These are phyloP conservation scores for Nidularia pulvinata DNA, from an alignment of 768 basidiomycete species.

Conservation along the genomic window DNA sequence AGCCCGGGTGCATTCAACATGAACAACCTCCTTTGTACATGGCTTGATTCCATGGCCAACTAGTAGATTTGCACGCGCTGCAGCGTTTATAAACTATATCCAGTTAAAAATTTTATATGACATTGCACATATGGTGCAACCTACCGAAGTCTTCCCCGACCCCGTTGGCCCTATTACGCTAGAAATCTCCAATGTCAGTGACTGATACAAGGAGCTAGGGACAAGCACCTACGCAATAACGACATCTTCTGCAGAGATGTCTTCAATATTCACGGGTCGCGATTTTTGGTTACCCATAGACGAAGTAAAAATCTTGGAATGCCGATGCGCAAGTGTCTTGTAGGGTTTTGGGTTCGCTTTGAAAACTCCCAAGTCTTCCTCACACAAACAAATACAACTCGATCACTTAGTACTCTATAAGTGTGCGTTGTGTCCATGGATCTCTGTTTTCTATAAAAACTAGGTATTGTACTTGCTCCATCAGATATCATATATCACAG, in stretches of 20 bases:
- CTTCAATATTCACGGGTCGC: not conserved
- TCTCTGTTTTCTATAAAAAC: too few relatives aligned
- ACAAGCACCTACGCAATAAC: not conserved
- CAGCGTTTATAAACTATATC: not conserved
- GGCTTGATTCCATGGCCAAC: not conserved
- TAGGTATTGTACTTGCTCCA: too few relatives aligned
- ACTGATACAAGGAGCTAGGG: not conserved
- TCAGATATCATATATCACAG: too few relatives aligned
- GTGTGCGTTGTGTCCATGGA: too few relatives aligned
- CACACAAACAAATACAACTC: too few relatives aligned
- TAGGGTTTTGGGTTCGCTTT: too few relatives aligned
- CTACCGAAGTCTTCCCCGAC: conserved; percentile 1
- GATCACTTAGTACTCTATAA: too few relatives aligned
- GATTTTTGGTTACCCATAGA: too few relatives aligned
- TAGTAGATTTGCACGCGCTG: not conserved
- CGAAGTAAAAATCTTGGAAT: too few relatives aligned
- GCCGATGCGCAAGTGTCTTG: too few relatives aligned
- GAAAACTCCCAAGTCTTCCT: too few relatives aligned
- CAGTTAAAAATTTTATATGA: not conserved
- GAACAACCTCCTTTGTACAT: not conserved
- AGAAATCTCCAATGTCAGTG: not conserved
- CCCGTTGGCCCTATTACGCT: conserved; percentile 2
- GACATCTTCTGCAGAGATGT: not conserved
- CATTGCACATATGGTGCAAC: not conserved
- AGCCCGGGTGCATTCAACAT: not conserved